Evolutionary conservation across 805 yeast species (phyloP).

Genomic region (Schizosaccharomyces pombe): DNA sequence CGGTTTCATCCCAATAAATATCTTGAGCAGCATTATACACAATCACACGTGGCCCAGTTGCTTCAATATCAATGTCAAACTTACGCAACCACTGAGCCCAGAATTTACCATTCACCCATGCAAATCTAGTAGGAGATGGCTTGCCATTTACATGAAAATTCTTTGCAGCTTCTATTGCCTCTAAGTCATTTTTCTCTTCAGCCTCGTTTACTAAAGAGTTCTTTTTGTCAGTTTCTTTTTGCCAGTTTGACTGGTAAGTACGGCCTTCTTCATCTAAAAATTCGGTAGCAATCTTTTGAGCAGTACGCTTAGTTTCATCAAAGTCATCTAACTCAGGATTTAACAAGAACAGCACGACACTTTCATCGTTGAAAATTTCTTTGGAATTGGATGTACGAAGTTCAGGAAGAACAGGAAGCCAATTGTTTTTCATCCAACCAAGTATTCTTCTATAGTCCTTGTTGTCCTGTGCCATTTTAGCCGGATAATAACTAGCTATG

Average conservation of each 20-base stretch:
- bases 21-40: constrained; percentile 13
- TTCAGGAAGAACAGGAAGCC: constrained; percentile 18
- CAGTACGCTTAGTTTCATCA: constrained; percentile 12
- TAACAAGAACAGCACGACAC: constrained; percentile 15
- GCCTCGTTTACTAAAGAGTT: constrained; percentile 16
- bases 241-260: constrained; percentile 12
- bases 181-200: constrained; percentile 14
- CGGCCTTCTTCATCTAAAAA: constrained; percentile 11
- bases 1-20: constrained; percentile 15
- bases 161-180: constrained; percentile 14
- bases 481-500: constrained; percentile 14
- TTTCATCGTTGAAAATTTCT: constrained; percentile 13
- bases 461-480: constrained; percentile 13
- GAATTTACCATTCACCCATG: constrained; percentile 17
- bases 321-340: constrained; percentile 13
- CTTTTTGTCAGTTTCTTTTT: constrained; percentile 14
- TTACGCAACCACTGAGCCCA: constrained; percentile 17
- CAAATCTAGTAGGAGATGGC: constrained; percentile 13
- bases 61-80: constrained; percentile 13
- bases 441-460: constrained; percentile 12
- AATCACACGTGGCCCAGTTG: constrained; percentile 12
- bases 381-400: constrained; percentile 17
- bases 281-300: constrained; percentile 15
- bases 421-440: constrained; percentile 16
- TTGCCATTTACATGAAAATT: constrained; percentile 13